phyloP scores from a whole-genome alignment of 1,284 basidiomycete genomes.

The Trichosporon sp. region DNA sequence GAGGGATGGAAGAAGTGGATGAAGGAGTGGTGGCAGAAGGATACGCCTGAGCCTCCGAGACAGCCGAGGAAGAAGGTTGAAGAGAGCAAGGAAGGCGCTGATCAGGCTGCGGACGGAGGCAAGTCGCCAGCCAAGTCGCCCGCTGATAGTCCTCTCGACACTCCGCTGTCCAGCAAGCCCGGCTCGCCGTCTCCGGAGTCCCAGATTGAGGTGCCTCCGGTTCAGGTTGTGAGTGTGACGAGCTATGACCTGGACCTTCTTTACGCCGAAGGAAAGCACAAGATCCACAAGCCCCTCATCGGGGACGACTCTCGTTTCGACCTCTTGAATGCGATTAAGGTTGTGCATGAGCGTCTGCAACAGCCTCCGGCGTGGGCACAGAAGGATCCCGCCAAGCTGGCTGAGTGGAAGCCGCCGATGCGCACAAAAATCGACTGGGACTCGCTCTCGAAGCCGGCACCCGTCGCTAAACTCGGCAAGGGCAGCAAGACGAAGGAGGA shows the following conservation, averaged over 20 bases:
- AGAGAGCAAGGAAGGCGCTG: not conserved
- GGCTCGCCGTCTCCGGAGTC: not conserved
- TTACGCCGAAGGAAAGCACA: conserved; percentile 22
- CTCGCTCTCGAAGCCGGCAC: conserved; percentile 39
- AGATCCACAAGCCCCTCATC: conserved; percentile 65
- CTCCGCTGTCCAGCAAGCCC: not conserved
- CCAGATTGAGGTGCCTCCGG: not conserved
- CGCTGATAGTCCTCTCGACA: not conserved
- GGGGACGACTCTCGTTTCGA: conserved; percentile 60
- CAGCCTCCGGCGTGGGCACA: conserved; percentile 67
- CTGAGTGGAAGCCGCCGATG: conserved; percentile 69
- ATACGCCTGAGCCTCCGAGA: conserved; percentile 14
- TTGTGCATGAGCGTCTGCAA: conserved; percentile 69
- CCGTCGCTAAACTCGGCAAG: conserved; percentile 6
- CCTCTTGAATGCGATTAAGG: conserved; percentile 69
- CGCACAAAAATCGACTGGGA: conserved; percentile 73
- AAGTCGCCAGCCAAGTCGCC: conserved; percentile 7
- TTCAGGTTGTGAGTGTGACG: conserved; percentile 69
- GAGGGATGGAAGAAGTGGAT: conserved; percentile 72
- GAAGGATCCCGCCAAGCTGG: conserved; percentile 62
- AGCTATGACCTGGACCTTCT: conserved; percentile 65
- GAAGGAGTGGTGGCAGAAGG: conserved; percentile 57
- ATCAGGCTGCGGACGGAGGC: not conserved
- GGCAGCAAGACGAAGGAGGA: conserved; percentile 12
- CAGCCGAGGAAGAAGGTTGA: conserved; percentile 30